A percentile compares a stretch with the other conserved stretches of the same genome.
Evolutionary conservation across 139 green algal genomes (phyloP).

Genomic region (Desmodesmus armatus): DNA sequence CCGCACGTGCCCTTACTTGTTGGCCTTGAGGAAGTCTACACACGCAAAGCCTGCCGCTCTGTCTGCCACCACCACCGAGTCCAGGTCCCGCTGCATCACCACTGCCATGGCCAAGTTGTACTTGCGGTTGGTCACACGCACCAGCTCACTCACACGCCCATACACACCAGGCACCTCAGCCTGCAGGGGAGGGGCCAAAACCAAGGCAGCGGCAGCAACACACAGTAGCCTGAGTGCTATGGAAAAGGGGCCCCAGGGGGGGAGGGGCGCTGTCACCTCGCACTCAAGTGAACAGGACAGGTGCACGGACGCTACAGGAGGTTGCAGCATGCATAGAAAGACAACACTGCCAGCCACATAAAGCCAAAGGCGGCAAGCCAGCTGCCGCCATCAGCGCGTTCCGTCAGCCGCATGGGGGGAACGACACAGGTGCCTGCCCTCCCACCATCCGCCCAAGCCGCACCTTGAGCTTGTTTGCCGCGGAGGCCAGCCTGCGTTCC

Average conservation of each 20-base stretch:
- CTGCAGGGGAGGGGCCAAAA: too few species aligned
- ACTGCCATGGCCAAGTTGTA: constrained; percentile 93
- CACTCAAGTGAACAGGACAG: neutral
- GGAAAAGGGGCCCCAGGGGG: too few species aligned
- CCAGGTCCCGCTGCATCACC: constrained; percentile 78
- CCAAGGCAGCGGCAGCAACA: too few species aligned
- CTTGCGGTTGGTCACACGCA: constrained; percentile 74
- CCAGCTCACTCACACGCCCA: constrained; percentile 87
- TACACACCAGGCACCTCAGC: constrained; percentile 85
- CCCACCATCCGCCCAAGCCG: constrained; percentile 39
- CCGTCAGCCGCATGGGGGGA: too few species aligned
- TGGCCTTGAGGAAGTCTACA: constrained; percentile 74
- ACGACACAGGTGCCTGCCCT: neutral
- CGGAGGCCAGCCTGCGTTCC: constrained; percentile 64
- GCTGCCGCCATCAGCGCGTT: too few species aligned
- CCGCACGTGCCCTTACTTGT: constrained; percentile 32
- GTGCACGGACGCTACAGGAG: neutral
- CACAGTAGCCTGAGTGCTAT: too few species aligned
- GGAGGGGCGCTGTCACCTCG: too few species aligned
- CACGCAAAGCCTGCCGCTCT: constrained; percentile 79
- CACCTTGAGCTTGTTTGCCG: constrained; percentile 80
- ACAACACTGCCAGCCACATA: neutral
- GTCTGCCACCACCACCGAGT: constrained; percentile 91
- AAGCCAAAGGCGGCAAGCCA: too few species aligned
- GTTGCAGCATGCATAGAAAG: neutral